Base-by-base conservation (phyloP, 2,329 filamentous ascomycete species). In the Dothiorella sarmentorum region DNA sequence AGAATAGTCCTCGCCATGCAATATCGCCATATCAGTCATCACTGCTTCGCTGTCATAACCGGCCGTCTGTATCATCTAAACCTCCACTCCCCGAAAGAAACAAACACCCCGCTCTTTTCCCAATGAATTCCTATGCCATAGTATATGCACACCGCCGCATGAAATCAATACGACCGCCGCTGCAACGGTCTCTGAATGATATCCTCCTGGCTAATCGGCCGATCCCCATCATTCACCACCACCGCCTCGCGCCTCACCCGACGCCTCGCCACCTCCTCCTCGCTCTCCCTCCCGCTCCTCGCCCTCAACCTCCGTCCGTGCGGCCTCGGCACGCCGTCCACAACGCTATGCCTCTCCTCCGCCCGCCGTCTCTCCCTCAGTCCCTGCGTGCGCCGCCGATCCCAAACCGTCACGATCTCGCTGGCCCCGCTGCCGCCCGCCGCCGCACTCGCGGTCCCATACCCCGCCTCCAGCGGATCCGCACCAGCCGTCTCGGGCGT, bases 211-310 rank as follows among this genome's bases (percentile, higher is more conserved):
- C 83, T 85, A 43, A 96, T 72, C 1, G 89, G 88, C 29, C 87
- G 81, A 20, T 84, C 90, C n/a, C 90, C 89, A 67, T 96, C 91
- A 67, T 91, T 93, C 59, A 96, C 78, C 18, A 97, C 91, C 83
- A 97, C 92, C 4, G 91, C 91, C 75, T 96, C 91, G 64, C 91
- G 82, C 68, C 93, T 83, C 51, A 90, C 82, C 63, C 91, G 82
- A 61, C 91, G 80, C 61, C 92, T 78, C 56, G 87, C 83, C 66
- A 89, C 86, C 70, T 93, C 89, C 68, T 85, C 85, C 6, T 74
- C 78, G 60, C 78, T 85, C 69, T 84, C 82, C 59, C 84, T 24
- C 2, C 44, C 27, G 20, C 44, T 44, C 17, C 53, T 33, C 4
- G 56, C 26, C n/a, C 43, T 82, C 61, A 78, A 68, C 27, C 72